Evolutionary conservation across 257 asterid species (phyloP).

Genomic region (Ajuga chamaepitys): DNA sequence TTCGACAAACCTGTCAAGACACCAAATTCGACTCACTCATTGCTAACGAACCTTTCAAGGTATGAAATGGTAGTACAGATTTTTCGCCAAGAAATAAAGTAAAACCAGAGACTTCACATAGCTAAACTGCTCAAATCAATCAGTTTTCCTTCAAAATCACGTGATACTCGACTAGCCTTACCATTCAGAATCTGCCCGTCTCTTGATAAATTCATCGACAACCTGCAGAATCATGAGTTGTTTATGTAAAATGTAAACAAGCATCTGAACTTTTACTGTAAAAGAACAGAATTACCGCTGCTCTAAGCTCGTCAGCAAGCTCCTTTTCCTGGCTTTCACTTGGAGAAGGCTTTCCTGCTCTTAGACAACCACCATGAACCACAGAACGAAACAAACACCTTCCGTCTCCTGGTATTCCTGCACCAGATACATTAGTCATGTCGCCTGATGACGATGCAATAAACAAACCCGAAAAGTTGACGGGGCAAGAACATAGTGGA

Average conservation of each 20-base stretch:
- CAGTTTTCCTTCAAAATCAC: neutral
- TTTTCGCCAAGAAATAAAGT: neutral
- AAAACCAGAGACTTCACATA: neutral
- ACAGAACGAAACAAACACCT: slow-evolving; percentile 74
- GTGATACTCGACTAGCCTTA: slow-evolving; percentile 7
- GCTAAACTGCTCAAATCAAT: neutral
- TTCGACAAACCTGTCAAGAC: slow-evolving; percentile 52
- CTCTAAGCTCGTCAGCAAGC: slow-evolving; percentile 74
- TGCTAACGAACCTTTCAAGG: neutral
- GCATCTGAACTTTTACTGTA: neutral
- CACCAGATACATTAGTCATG: slow-evolving; percentile 3
- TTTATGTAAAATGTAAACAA: slow-evolving; percentile 4
- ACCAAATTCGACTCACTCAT: neutral
- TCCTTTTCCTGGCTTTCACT: slow-evolving; percentile 46
- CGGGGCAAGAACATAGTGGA: too few relatives aligned
- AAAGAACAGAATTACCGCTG: slow-evolving; percentile 25
- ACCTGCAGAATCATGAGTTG: slow-evolving; percentile 35
- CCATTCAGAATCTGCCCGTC: slow-evolving; percentile 66
- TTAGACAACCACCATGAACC: slow-evolving; percentile 58
- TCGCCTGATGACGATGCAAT: neutral
- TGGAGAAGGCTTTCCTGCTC: slow-evolving; percentile 57
- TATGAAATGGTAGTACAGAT: neutral
- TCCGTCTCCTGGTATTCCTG: slow-evolving; percentile 78
- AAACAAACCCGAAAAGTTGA: too few relatives aligned
- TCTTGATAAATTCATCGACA: slow-evolving; percentile 62